Evolutionary conservation across 2,329 filamentous ascomycete genomes (phyloP).

Genomic region (Westerdykella sp.): DNA sequence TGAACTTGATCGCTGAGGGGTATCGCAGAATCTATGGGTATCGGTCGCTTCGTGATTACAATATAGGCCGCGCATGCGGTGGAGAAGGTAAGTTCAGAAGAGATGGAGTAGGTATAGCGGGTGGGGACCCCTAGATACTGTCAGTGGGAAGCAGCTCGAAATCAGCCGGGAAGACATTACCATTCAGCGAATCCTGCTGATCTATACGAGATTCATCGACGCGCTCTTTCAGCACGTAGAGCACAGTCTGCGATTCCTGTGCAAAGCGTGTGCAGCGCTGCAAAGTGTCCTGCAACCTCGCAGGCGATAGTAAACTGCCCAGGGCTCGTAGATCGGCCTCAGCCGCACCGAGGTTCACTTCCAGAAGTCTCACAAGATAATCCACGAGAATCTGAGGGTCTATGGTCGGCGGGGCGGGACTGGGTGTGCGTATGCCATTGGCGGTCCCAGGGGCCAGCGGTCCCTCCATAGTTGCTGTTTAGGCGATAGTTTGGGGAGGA

Average conservation of each 20-base stretch:
- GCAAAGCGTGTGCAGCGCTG: slow-evolving; percentile 86
- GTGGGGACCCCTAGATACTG: slow-evolving; percentile 39
- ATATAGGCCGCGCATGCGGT: slow-evolving; percentile 78
- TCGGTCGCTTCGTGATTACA: slow-evolving; percentile 81
- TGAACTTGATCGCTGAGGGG: slow-evolving; percentile 85
- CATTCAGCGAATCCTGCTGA: slow-evolving; percentile 26
- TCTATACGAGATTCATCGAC: slow-evolving; percentile 41
- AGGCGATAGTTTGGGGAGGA: slow-evolving; percentile 17
- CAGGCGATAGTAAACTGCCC: slow-evolving; percentile 74
- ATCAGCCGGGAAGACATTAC: slow-evolving; percentile 15
- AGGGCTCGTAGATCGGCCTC: slow-evolving; percentile 71
- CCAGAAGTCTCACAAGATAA: slow-evolving; percentile 44
- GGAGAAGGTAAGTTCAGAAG: slow-evolving; percentile 73
- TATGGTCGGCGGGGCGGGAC: slow-evolving; percentile 36
- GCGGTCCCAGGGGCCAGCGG: slow-evolving; percentile 37
- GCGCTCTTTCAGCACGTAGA: slow-evolving; percentile 87
- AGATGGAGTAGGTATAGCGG: slow-evolving; percentile 69
- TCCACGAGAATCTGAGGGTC: slow-evolving; percentile 45
- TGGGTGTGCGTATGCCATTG: slow-evolving; percentile 35
- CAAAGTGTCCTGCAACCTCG: slow-evolving; percentile 69
- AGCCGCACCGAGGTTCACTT: slow-evolving; percentile 46
- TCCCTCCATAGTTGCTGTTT: slow-evolving; percentile 36
- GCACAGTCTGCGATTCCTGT: slow-evolving; percentile 74
- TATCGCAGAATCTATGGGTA: slow-evolving; percentile 75
- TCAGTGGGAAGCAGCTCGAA: slow-evolving; percentile 12